Conservation (phyloP, 371 early-diverging fungal species). For the Phascolomyces articulosus region DNA sequence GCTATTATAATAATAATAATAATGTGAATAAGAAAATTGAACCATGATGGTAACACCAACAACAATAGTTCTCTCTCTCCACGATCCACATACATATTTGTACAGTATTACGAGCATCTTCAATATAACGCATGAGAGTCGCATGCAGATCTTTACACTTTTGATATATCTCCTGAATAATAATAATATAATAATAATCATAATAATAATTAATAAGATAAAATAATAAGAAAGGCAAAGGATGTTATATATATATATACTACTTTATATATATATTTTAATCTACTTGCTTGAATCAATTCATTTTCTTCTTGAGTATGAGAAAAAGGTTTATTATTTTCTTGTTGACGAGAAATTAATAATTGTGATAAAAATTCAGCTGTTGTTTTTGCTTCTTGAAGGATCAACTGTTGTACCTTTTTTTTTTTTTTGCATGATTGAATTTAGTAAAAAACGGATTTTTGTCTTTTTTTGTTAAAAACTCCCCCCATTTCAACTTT, state of each 20-base stretch:
- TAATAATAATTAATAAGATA: background rate
- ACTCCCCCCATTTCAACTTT: background rate
- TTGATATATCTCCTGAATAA: constrained; percentile 6
- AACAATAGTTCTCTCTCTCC: no score
- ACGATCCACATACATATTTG: constrained; percentile 9
- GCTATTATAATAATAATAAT: background rate
- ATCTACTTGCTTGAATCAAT: constrained; percentile 2
- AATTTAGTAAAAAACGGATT: background rate
- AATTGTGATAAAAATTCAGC: constrained; percentile 2
- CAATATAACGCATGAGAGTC: constrained; percentile 11
- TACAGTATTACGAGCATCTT: background rate
- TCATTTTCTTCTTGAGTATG: background rate
- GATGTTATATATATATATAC: background rate
- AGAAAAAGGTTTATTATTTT: no score
- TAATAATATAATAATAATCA: background rate
- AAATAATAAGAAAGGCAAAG: background rate
- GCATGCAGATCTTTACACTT: constrained; percentile 11
- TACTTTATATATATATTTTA: no score
- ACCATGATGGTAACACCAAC: constrained; percentile 8
- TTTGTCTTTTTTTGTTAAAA: background rate
- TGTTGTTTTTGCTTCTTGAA: background rate
- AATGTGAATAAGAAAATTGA: no score
- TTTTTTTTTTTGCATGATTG: background rate
- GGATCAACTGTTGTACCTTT: constrained; percentile 3
- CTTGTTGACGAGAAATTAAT: background rate